These are phyloP conservation scores for Verticillium nonalfalfae DNA, from an alignment of 2,329 filamentous ascomycete genomes.

Conservation along the genomic window DNA sequence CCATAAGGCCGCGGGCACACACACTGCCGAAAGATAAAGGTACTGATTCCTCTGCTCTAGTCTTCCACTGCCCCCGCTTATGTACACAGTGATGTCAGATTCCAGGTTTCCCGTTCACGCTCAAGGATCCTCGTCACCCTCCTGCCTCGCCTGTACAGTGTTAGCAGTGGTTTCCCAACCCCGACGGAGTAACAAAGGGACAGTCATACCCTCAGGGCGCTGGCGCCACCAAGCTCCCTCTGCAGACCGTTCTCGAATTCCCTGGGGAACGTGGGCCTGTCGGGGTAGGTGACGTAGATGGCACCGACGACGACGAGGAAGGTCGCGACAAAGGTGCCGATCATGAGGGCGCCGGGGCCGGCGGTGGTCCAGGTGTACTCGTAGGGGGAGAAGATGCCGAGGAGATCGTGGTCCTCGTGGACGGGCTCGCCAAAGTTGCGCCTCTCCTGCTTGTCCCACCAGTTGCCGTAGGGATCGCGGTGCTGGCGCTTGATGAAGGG, in stretches of 20 bases:
- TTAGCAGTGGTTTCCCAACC: conserved; percentile 12
- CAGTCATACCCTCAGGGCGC: conserved; percentile 57
- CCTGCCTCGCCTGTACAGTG: neutral
- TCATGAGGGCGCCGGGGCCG: conserved; percentile 61
- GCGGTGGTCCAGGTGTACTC: conserved; percentile 80
- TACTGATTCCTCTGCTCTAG: neutral
- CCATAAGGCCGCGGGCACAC: neutral
- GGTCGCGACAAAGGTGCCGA: conserved; percentile 59
- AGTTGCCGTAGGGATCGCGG: conserved; percentile 87
- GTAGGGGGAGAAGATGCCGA: conserved; percentile 84
- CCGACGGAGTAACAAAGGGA: neutral
- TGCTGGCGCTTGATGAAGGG: conserved; percentile 78
- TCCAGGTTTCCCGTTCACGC: neutral
- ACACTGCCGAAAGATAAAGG: neutral
- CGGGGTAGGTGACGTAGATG: conserved; percentile 66
- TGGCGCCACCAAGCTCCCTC: conserved; percentile 66
- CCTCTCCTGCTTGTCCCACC: conserved; percentile 97
- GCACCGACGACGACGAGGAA: conserved; percentile 61
- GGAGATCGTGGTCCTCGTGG: conserved; percentile 91
- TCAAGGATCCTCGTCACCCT: conserved; percentile 2
- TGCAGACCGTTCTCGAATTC: conserved; percentile 69
- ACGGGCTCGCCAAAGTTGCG: conserved; percentile 95
- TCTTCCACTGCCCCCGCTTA: neutral
- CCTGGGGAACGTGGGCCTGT: conserved; percentile 61
- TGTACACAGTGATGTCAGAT: conserved; percentile 1